These are phyloP conservation scores for Phtheirospermum japonicum DNA, from an alignment of 257 asterid species.

Conservation along the genomic window DNA sequence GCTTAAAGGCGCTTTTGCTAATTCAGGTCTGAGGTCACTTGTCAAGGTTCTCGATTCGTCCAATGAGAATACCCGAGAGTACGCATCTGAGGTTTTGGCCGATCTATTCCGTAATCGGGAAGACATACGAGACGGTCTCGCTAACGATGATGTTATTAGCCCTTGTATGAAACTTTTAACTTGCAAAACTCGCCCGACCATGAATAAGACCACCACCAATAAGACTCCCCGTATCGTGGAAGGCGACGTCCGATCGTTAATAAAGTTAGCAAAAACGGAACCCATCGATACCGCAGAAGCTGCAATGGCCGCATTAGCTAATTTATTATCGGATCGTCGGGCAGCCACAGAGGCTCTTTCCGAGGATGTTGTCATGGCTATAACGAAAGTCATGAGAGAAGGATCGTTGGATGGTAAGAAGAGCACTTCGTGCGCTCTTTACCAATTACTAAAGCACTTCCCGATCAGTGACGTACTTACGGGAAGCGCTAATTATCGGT, in stretches of 20 bases:
- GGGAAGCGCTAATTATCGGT: slow-evolving; percentile 60
- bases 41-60: slow-evolving; percentile 76
- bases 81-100: slow-evolving; percentile 72
- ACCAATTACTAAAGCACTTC: slow-evolving; percentile 68
- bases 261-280: slow-evolving; percentile 69
- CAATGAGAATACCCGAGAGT: slow-evolving; percentile 61
- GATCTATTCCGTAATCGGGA: slow-evolving; percentile 57
- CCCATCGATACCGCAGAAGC: slow-evolving; percentile 73
- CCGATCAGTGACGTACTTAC: slow-evolving; percentile 65
- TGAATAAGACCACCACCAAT: slow-evolving; percentile 31
- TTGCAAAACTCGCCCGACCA: slow-evolving; percentile 55
- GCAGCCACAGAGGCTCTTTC: slow-evolving; percentile 77
- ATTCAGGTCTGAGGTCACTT: slow-evolving; percentile 72
- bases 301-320: slow-evolving; percentile 78
- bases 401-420: slow-evolving; percentile 71
- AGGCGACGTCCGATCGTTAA: slow-evolving; percentile 64
- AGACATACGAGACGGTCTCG: slow-evolving; percentile 70
- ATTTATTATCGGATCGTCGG: slow-evolving; percentile 61
- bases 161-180: slow-evolving; percentile 63
- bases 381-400: slow-evolving; percentile 67
- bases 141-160: slow-evolving; percentile 63
- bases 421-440: slow-evolving; percentile 74
- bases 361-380: slow-evolving; percentile 79
- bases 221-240: slow-evolving; percentile 61
- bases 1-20: slow-evolving; percentile 50